Evolutionary conservation across 2,329 filamentous ascomycete genomes (phyloP).

Genomic region (Ascochyta koolunga): DNA sequence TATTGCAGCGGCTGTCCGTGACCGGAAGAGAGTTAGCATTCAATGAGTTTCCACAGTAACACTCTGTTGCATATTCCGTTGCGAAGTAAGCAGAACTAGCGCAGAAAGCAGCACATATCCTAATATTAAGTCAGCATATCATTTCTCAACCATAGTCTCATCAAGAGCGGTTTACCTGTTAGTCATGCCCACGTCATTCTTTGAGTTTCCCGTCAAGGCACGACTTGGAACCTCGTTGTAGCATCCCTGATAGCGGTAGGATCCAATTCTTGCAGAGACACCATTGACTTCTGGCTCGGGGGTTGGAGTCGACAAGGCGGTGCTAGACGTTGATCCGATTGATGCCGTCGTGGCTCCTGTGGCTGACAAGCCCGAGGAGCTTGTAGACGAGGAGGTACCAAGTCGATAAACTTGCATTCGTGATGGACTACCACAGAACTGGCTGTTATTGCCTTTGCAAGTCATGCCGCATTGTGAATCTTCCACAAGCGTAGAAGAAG

Average conservation of each 20-base stretch:
- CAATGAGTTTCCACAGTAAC: conserved; percentile 21
- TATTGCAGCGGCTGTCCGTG: conserved; percentile 37
- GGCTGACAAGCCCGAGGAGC: background rate
- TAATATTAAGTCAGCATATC: too few relatives aligned
- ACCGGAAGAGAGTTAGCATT: conserved; percentile 19
- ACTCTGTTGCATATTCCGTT: conserved; percentile 15
- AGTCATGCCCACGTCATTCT: background rate
- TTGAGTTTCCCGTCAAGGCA: conserved; percentile 1
- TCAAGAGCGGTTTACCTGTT: background rate
- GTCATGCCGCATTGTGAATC: conserved; percentile 10
- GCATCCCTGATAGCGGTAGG: conserved; percentile 3
- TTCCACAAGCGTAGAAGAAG: background rate
- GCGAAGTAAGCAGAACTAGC: conserved; percentile 2
- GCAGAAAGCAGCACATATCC: conserved; percentile 1
- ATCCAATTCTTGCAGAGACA: background rate
- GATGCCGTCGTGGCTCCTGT: background rate
- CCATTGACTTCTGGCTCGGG: background rate
- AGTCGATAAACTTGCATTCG: conserved; percentile 14
- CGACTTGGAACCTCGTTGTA: conserved; percentile 1
- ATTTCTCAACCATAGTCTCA: too few relatives aligned
- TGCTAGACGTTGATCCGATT: background rate
- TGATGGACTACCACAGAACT: conserved; percentile 11
- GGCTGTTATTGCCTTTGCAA: conserved; percentile 14
- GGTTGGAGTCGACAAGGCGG: background rate
- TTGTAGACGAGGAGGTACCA: background rate